Conservation (phyloP, 257 asterid genomes). For the Sherardia arvensis region DNA sequence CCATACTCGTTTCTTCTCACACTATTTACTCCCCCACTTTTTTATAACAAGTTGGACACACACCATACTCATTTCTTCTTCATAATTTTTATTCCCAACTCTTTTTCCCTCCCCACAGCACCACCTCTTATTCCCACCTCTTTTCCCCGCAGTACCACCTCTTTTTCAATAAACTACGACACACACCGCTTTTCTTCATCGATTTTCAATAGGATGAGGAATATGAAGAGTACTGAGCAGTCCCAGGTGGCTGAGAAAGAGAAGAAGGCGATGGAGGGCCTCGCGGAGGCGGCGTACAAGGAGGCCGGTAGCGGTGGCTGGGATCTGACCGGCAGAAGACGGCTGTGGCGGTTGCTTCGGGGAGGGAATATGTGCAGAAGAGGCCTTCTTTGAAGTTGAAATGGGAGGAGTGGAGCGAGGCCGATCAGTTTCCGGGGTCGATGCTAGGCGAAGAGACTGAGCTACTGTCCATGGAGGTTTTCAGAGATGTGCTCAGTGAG, state of each 20-base stretch:
- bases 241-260: slow-evolving; percentile 17
- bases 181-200: no score
- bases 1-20: no score
- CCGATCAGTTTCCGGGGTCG: slow-evolving; percentile 67
- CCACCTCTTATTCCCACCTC: no score
- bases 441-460: slow-evolving; percentile 73
- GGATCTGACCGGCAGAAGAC: slow-evolving; percentile 32
- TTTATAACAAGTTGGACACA: no score
- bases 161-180: no score
- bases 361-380: slow-evolving; percentile 74
- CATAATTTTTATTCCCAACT: no score
- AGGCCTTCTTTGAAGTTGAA: slow-evolving; percentile 36
- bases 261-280: slow-evolving; percentile 18
- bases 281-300: slow-evolving; percentile 36
- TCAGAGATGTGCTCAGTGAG: slow-evolving; percentile 81
- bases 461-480: slow-evolving; percentile 53
- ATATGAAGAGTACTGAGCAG: slow-evolving; percentile 49
- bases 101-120: no score
- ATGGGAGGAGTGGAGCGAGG: slow-evolving; percentile 50
- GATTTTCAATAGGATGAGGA: slow-evolving; percentile 24
- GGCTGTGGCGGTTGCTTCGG: slow-evolving; percentile 71
- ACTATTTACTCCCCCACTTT: no score
- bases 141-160: no score
- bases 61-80: no score
- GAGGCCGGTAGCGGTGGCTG: slow-evolving; percentile 40